A percentile compares a stretch with the other conserved stretches of the same genome.
phyloP scores from a whole-genome alignment of 345 rosid species.

The Alliaria petiolata region DNA sequence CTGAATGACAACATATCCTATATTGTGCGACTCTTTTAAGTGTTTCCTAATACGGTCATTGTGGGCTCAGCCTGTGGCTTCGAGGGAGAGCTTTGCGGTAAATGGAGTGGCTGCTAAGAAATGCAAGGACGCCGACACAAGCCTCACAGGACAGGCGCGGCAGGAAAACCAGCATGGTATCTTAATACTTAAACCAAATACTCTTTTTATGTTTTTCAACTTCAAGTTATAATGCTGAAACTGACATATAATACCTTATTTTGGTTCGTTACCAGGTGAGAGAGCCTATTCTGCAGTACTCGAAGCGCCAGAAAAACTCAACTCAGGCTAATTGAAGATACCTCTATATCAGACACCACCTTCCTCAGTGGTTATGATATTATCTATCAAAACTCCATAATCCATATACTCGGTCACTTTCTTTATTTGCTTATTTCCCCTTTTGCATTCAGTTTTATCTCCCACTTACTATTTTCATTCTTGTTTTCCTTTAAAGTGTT shows the following conservation, averaged over 20 bases:
- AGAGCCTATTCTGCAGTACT: constrained; percentile 79
- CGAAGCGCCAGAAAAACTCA: constrained; percentile 77
- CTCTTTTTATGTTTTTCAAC: not conserved
- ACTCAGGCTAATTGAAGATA: constrained; percentile 47
- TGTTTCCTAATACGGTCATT: not conserved
- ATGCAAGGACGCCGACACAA: constrained; percentile 40
- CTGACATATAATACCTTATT: not conserved
- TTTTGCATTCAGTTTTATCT: not conserved
- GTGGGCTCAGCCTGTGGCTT: constrained; percentile 67
- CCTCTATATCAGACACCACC: constrained; percentile 5
- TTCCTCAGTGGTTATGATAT: constrained; percentile 4
- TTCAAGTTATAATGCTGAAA: not conserved
- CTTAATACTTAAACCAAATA: not conserved
- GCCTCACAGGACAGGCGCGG: constrained; percentile 57
- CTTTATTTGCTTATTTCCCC: not conserved
- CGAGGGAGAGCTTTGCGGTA: constrained; percentile 71
- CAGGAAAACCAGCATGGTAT: constrained; percentile 89
- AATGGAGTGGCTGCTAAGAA: constrained; percentile 34
- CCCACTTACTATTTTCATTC: not conserved
- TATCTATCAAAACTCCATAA: not conserved
- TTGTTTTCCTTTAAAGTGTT: not conserved
- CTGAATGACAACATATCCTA: not conserved
- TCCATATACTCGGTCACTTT: not conserved
- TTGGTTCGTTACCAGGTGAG: constrained; percentile 53
- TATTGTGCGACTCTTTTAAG: not conserved